Percentiles rank a stretch among this genome's conserved stretches.
Conservation (phyloP, 441 rosid species). For the Erodium texanum region DNA sequence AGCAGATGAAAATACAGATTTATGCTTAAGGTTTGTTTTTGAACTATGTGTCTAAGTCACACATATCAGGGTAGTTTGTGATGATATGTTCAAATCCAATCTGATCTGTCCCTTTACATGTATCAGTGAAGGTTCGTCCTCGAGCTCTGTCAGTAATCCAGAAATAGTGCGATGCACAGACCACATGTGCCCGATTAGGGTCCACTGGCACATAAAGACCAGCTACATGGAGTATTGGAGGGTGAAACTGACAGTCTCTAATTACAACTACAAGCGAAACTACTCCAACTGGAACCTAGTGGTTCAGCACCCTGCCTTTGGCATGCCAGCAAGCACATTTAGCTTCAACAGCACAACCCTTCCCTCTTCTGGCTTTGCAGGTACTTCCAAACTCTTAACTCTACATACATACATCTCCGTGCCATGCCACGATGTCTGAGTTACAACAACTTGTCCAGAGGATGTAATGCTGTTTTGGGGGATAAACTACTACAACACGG, state of each 20-base stretch:
- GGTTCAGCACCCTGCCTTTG: slow-evolving; percentile 53
- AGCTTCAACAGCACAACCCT: slow-evolving; percentile 49
- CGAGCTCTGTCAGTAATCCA: background rate
- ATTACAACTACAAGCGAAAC: slow-evolving; percentile 40
- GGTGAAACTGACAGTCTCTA: slow-evolving; percentile 45
- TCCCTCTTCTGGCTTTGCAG: slow-evolving; percentile 35
- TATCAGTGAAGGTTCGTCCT: slow-evolving; percentile 25
- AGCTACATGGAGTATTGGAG: slow-evolving; percentile 44
- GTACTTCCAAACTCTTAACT: slow-evolving; percentile 26
- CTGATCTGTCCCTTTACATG: background rate
- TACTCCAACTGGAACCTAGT: slow-evolving; percentile 52
- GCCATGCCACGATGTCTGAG: too few species aligned
- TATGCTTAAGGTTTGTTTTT: slow-evolving; percentile 36
- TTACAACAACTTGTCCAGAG: slow-evolving; percentile 36
- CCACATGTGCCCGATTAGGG: slow-evolving; percentile 49
- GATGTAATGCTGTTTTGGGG: slow-evolving; percentile 54
- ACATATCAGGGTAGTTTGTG: too few species aligned
- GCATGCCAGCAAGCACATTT: slow-evolving; percentile 24
- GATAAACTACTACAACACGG: slow-evolving; percentile 28
- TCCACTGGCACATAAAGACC: slow-evolving; percentile 57
- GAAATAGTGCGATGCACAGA: slow-evolving; percentile 43
- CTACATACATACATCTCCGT: too few species aligned
- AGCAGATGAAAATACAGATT: slow-evolving; percentile 20
- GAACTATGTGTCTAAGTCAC: too few species aligned
- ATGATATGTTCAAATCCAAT: too few species aligned